Base-by-base conservation (phyloP, 2,329 filamentous ascomycete genomes). In the Pleomassaria siparia region DNA sequence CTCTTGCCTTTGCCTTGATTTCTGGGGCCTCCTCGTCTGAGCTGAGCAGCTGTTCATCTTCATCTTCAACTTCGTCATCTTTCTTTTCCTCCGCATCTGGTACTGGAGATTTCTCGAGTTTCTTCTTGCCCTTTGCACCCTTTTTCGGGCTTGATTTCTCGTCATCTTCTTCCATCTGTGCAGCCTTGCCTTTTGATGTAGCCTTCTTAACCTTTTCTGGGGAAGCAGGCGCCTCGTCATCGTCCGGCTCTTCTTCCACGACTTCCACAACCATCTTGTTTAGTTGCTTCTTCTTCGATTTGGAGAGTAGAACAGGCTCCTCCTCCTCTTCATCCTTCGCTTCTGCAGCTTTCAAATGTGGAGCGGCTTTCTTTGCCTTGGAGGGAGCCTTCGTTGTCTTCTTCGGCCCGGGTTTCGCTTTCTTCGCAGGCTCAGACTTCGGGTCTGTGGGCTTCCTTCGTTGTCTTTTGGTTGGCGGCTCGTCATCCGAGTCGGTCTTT, bases 1-100 rank as follows among this genome's bases (percentile, higher is more conserved):
- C 83, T 36, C 89, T 84, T 39, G 84, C 85, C 71, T 95, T 91
- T 33, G 83, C 85, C 41, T 84, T 83, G 39, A 85, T 71, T 56
- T 86, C 84, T 2, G 89, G 84, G 64, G 89, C 89, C 60, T 88
- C 79, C 40, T 80, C 77, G 8, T 80, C 79, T 18, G 80, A 82
- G 46, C 83, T 83, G 2, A 74, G 61, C 12, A 70, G 60, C 18
- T 73, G 71, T n/a, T 73, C 72, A 6, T 74, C 76, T 26, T 75
- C 75, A 5, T 71, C 60, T 20, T 42, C 72, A 6, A 74, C 76
- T 26, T 75, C 75, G 5, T 71, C 60, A 18, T 42, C 62, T 18
- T 62, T 63, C 51, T 60, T 66, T 39, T 56, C 54, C 42, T 57
- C 58, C 12, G 62, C 55, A 32, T 51, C 56, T 22, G 47, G 51